phyloP scores from a whole-genome alignment of 352 stramenopile genomes.

The Phytophthora idaei region DNA sequence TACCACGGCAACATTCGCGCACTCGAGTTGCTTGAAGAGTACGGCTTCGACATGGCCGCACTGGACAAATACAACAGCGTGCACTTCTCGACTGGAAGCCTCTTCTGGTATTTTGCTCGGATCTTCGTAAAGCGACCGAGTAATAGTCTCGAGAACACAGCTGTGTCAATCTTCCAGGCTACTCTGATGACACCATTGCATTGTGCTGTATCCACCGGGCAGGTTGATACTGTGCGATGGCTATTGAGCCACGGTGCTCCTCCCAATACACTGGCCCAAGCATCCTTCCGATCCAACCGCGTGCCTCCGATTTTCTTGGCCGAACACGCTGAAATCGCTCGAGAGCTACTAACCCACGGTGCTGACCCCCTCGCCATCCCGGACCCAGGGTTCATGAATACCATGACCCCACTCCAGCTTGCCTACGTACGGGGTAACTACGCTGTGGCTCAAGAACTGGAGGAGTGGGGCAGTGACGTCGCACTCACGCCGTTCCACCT shows the following conservation, averaged over 20 bases:
- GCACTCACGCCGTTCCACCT: constrained; percentile 73
- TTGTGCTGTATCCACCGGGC: constrained; percentile 63
- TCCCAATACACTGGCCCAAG: constrained; percentile 39
- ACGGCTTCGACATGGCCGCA: constrained; percentile 54
- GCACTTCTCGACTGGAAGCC: constrained; percentile 65
- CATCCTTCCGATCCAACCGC: constrained; percentile 61
- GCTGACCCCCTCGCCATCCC: constrained; percentile 68
- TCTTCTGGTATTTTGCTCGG: constrained; percentile 74
- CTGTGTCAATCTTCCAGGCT: constrained; percentile 70
- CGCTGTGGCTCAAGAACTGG: constrained; percentile 64
- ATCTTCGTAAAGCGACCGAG: constrained; percentile 46
- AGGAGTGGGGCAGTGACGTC: constrained; percentile 74
- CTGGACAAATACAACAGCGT: constrained; percentile 73
- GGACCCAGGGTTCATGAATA: constrained; percentile 76
- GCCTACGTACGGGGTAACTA: constrained; percentile 74
- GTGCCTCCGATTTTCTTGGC: constrained; percentile 71
- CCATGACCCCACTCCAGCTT: constrained; percentile 67
- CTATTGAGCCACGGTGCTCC: constrained; percentile 48
- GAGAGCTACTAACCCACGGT: constrained; percentile 52
- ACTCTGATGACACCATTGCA: constrained; percentile 73
- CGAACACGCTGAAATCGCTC: constrained; percentile 61
- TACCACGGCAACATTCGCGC: constrained; percentile 64
- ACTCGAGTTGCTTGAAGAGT: constrained; percentile 50
- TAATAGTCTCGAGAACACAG: constrained; percentile 42
- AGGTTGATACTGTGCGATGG: constrained; percentile 67